Conservation (phyloP, 495 filamentous ascomycete genomes). For the Aspergillus taichungensis region DNA sequence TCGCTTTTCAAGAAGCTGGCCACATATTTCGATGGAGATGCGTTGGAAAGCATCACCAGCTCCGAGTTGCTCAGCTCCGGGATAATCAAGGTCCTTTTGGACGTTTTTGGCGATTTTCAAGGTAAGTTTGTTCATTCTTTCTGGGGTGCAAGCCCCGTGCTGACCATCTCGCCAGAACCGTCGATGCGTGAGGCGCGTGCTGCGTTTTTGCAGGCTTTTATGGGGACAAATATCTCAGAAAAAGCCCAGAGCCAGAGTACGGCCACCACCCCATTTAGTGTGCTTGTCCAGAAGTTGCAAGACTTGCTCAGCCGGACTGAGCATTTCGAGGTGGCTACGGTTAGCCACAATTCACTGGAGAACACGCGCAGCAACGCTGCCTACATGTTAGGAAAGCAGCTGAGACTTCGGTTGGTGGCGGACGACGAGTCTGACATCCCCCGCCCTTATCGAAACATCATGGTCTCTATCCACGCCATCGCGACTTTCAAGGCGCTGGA, state of each 20-base stretch:
- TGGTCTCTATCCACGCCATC: conserved; percentile 98
- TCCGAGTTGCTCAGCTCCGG: conserved; percentile 86
- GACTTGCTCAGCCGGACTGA: conserved; percentile 93
- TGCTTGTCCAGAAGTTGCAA: conserved; percentile 88
- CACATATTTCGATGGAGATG: conserved; percentile 80
- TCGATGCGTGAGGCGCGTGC: conserved; percentile 56
- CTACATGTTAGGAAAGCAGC: conserved; percentile 94
- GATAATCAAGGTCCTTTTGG: conserved; percentile 72
- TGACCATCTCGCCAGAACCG: conserved; percentile 2
- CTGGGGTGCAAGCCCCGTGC: neutral
- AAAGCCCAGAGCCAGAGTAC: conserved; percentile 53
- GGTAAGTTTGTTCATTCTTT: conserved; percentile 17
- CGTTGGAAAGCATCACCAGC: conserved; percentile 91
- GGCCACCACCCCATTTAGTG: conserved; percentile 76
- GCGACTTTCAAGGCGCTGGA: conserved; percentile 95
- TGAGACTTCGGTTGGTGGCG: conserved; percentile 79
- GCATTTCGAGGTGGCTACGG: conserved; percentile 95
- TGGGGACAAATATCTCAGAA: conserved; percentile 60
- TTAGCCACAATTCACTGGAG: conserved; percentile 87
- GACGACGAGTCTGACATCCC: conserved; percentile 89
- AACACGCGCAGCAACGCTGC: conserved; percentile 85
- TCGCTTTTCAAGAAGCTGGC: conserved; percentile 69
- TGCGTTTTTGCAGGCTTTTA: conserved; percentile 90
- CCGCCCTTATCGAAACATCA: conserved; percentile 76
- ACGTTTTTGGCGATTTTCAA: conserved; percentile 63